Evolutionary conservation across 257 asterid genomes (phyloP), one percentile per base, ranked within the genome.

Genomic region (Eustoma russellianum): DNA sequence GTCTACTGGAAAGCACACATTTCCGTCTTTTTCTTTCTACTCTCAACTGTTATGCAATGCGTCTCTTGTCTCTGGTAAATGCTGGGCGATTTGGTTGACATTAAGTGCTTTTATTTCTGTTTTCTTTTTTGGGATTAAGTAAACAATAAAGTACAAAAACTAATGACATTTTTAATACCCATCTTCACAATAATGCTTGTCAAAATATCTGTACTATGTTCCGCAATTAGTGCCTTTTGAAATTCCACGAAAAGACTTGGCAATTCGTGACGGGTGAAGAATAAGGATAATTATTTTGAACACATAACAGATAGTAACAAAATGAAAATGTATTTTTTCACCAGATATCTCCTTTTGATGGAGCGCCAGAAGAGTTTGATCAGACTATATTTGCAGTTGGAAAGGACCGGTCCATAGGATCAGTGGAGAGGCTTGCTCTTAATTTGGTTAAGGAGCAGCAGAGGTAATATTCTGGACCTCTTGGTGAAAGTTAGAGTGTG

Each of bases 331-430:
- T 11, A 38, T 38, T 38, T 38, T 38, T 55, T 52, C 30, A 16
- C 68, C 83, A 92, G 98, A 72, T 87, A 90, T 76, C 95, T 18
- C 95, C 98, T 17, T 69, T 66, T 56, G 94, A 84, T 61, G 88
- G 70, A 55, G 97, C 97, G 60, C 97, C 97, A 0, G 97, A 82
- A 58, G 98, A 92, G 63, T 87, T 92, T 66, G 98, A 92, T 70
- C 97, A 92, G 78, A 85, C 97, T 11, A 79, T 92, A 65, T 92
- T 91, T 72, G 16, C 79, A 9, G 88, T 84, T 61, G 83, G 56
- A 61, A 68, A 50, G 59, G 87, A 77, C 66, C 70, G 78, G 51
- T 70, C 77, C 10, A 67, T 88, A 52, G 97, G 94, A 34, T 65
- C 70, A 0, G 69, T 76, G 3, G 97, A 88, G 74, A 53, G 70